Evolutionary conservation across 768 basidiomycete genomes (phyloP), one percentile per base, ranked within the genome.

Genomic region (Kwoniella dendrophila): DNA sequence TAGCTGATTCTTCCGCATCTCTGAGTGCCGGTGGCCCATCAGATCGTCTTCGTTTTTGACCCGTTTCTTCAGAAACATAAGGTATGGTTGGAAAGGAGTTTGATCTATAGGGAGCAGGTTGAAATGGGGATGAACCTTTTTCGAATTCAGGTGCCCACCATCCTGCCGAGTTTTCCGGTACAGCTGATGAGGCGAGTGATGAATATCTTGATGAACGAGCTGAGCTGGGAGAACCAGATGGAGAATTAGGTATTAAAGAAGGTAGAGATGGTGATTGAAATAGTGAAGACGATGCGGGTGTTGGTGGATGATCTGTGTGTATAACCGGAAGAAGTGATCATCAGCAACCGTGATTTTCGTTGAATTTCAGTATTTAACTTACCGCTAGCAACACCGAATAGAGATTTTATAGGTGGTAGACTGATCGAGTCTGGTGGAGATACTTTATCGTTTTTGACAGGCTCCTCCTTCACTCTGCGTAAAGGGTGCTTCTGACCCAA

Each of bases 81-180:
- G 52, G 36, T 33, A 44, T 10, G 20, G 61, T 30, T 3, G 60
- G 67, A 55, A 49, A 64, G 10, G 70, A 68, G 18, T 63, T 59
- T 1, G 71, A 55, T 26, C 59, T 49, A 11, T 55, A 14, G 20
- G 55, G 62, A 26, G 22, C 38, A 22, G 47, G 45, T 20, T 47
- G 65, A 34, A 53, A 47, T 26, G 48, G 48, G 18, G 49, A 45
- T 47, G 43, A 44, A 34, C 29, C 53, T 33, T 59, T 55, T 8
- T 69, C 63, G 45, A 62, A 69, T 8, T 71, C 66, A 8, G 71
- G 66, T 18, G 74, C 65, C 74, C 74, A 75, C 74, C 74, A 75
- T 22, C 71, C 74, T 18, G 36, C 7, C 0, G 45, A 40, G n/a
- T 44, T 62, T 54, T 50, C 63, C 33, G 33, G 66, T 27, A 47